A percentile compares a stretch with the other conserved stretches of the same genome.
phyloP scores from a whole-genome alignment of 2,329 filamentous ascomycete species.

The Paraphaeosphaeria minitans region DNA sequence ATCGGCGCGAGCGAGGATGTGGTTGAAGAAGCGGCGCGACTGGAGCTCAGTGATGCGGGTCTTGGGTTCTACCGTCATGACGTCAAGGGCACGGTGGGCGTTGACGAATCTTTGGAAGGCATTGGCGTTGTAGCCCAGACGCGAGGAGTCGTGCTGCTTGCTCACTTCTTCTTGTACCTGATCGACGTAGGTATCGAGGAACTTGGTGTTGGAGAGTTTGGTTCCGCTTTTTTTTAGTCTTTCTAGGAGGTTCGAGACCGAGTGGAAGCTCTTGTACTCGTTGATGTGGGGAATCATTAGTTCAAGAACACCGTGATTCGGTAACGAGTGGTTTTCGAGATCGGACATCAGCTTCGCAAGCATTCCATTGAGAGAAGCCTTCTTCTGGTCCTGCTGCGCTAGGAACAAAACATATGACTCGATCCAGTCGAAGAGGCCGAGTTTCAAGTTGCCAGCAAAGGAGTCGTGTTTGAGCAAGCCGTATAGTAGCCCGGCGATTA shows the following conservation, averaged over 20 bases:
- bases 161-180: conserved; percentile 12
- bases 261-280: conserved; percentile 14
- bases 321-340: conserved; percentile 15
- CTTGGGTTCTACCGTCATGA: conserved; percentile 6
- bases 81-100: conserved; percentile 6
- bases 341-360: conserved; percentile 20
- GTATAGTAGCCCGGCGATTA: conserved; percentile 9
- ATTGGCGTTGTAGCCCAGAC: conserved; percentile 15
- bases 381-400: conserved; percentile 4
- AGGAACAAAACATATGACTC: conserved; percentile 4
- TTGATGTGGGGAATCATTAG: conserved; percentile 19
- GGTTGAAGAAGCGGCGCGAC: conserved; percentile 29
- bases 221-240: conserved; percentile 15
- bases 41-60: conserved; percentile 12
- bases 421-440: conserved; percentile 1
- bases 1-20: conserved; percentile 32
- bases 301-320: conserved; percentile 23
- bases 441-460: background rate
- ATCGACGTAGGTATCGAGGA: conserved; percentile 13
- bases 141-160: conserved; percentile 10
- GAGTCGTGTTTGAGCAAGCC: conserved; percentile 4
- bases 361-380: conserved; percentile 8
- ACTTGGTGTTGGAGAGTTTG: conserved; percentile 14
- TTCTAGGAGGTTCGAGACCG: conserved; percentile 18
- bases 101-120: conserved; percentile 17